Evolutionary conservation across 2,329 filamentous ascomycete species (phyloP).

Genomic region (Aotearoamyces nothofagi): DNA sequence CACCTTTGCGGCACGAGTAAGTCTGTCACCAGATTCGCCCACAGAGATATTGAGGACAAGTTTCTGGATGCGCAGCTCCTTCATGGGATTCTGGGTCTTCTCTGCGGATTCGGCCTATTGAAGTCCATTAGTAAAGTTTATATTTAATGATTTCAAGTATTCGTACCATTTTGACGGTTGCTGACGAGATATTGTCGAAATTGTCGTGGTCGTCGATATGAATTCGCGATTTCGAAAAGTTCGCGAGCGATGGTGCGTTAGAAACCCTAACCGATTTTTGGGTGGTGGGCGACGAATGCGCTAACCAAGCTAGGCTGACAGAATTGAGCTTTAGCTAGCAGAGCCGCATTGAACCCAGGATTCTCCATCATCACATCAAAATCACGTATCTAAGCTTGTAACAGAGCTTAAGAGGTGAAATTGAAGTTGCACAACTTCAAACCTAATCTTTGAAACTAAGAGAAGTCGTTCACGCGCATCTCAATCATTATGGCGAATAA

Average conservation of each 20-base stretch:
- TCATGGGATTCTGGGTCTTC: constrained; percentile 96
- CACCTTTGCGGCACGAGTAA: constrained; percentile 99
- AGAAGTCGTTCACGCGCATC: constrained; percentile 24
- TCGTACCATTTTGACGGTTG: constrained; percentile 5
- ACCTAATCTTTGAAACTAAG: constrained; percentile 20
- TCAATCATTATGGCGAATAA: constrained; percentile 62
- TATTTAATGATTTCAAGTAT: constrained; percentile 1
- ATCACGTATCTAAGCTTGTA: constrained; percentile 4
- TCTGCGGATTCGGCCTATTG: constrained; percentile 55
- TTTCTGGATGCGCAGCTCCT: constrained; percentile 98
- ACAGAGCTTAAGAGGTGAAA: constrained; percentile 11
- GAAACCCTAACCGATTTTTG: constrained; percentile 6
- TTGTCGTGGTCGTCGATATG: constrained; percentile 3
- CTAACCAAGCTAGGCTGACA: constrained; percentile 1
- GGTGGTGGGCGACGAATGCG: constrained; percentile 1
- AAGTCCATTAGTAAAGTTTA: constrained; percentile 18
- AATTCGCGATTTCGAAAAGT: constrained; percentile 3
- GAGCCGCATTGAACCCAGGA: constrained; percentile 3
- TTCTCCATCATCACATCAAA: constrained; percentile 1
- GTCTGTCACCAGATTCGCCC: constrained; percentile 99
- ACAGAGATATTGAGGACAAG: constrained; percentile 99
- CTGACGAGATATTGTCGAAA: constrained; percentile 2
- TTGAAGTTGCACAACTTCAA: constrained; percentile 19
- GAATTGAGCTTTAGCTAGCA: constrained; percentile 5
- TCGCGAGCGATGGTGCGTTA: constrained; percentile 3